Evolutionary conservation across 306 rosid species (phyloP), one percentile per base, ranked within the genome.

Genomic region (Trifolium pratense): DNA sequence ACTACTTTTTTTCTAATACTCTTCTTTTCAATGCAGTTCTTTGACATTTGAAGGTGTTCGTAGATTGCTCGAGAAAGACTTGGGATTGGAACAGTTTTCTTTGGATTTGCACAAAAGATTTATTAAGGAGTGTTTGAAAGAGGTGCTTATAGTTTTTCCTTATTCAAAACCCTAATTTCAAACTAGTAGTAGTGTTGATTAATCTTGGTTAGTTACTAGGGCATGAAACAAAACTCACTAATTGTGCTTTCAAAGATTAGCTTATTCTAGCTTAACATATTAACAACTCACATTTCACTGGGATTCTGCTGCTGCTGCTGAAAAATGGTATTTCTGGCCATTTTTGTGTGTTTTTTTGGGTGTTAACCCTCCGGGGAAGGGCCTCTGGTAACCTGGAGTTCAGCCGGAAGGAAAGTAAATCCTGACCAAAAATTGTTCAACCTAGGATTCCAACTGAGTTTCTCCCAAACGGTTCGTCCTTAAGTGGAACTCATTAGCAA

Each of bases 11-110:
- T 78, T 10, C n/a, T 66, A 66, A 66, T 61, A 21, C 48, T 51
- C 42, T 60, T 0, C 70, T 55, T 74, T 81, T 78, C 9, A 70
- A 73, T 85, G 87, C 96, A 94, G 98, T 78, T 89, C 97, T 64
- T 81, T 94, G 87, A 94, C 98, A 34, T 82, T 91, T 71, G 97
- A 87, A 78, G 93, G 96, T 20, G 98, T 94, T 59, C 93, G 98
- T 57, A 87, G 98, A 79, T 78, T 94, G 85, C 86, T 94, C 46
- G 98, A 94, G 86, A 89, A 91, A 52, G 97, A 94, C 78, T 48
- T 94, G 83, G 91, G 85, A 5, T 77, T 94, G 68, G 88, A 87
- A 45, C 66, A 81, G 53, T 87, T 39, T 56, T 84, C 92, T 39
- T 79, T 94, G 81, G 98, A 94, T 68, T 91, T 85, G 68, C 98